Evolutionary conservation across 2,329 filamentous ascomycete species (phyloP).

Genomic region (Ophiocordyceps polyrhachis-furcata): DNA sequence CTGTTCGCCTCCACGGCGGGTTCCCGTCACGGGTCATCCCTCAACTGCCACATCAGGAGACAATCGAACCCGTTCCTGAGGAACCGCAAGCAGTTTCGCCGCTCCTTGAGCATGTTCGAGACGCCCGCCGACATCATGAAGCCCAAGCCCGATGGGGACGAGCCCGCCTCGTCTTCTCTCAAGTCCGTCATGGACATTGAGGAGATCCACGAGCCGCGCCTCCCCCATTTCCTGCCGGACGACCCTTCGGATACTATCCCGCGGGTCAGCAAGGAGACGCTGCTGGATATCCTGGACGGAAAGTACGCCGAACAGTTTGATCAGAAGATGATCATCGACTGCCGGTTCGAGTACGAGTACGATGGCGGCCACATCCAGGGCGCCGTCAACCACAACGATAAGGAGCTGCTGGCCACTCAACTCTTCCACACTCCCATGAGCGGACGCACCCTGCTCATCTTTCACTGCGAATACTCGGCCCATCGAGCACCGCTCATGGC

Average conservation of each 20-base stretch:
- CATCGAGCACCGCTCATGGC: slow-evolving; percentile 95
- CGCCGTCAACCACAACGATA: slow-evolving; percentile 93
- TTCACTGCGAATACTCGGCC: slow-evolving; percentile 97
- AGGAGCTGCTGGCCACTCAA: slow-evolving; percentile 63
- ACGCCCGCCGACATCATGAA: slow-evolving; percentile 76
- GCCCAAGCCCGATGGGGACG: slow-evolving; percentile 43
- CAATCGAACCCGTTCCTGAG: slow-evolving; percentile 52
- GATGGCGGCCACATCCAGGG: slow-evolving; percentile 88
- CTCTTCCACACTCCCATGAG: slow-evolving; percentile 53
- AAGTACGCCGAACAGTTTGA: slow-evolving; percentile 61
- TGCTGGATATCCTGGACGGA: slow-evolving; percentile 76
- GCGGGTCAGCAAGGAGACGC: slow-evolving; percentile 63
- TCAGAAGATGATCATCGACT: slow-evolving; percentile 78
- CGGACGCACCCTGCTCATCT: slow-evolving; percentile 63
- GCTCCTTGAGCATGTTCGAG: slow-evolving; percentile 97
- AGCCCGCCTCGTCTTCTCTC: slow-evolving; percentile 26
- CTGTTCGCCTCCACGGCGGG: slow-evolving; percentile 42
- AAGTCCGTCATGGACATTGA: slow-evolving; percentile 73
- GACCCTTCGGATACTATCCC: slow-evolving; percentile 74
- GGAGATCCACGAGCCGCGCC: slow-evolving; percentile 49
- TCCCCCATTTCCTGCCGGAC: slow-evolving; percentile 71
- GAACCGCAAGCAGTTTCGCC: slow-evolving; percentile 73
- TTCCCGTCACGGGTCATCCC: slow-evolving; percentile 54
- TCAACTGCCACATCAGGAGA: slow-evolving; percentile 51
- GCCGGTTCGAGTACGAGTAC: slow-evolving; percentile 97